Conservation (phyloP, 2,329 filamentous ascomycete genomes). For the Paramyrothecium sp. region DNA sequence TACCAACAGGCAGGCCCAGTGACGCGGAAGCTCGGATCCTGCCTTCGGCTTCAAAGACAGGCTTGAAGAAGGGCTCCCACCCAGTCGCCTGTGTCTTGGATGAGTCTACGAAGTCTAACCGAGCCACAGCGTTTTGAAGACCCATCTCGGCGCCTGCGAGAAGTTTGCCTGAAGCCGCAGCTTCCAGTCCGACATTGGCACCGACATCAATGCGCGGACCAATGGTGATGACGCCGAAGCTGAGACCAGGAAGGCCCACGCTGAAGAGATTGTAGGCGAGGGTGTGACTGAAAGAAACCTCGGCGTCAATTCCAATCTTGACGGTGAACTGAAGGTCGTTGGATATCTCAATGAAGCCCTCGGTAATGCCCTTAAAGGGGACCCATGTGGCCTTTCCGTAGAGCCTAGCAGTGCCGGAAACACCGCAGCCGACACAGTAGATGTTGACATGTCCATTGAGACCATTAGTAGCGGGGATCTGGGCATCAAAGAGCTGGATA, state of each 20-base stretch:
- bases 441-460: conserved; percentile 10
- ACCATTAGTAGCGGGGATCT: conserved; percentile 4
- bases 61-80: conserved; percentile 25
- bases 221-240: conserved; percentile 21
- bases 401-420: conserved; percentile 21
- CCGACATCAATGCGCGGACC: conserved; percentile 21
- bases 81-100: conserved; percentile 14
- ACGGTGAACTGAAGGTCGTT: conserved; percentile 21
- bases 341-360: conserved; percentile 19
- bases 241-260: conserved; percentile 20
- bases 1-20: conserved; percentile 24
- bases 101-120: conserved; percentile 20
- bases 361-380: conserved; percentile 18
- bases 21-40: conserved; percentile 19
- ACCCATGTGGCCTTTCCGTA: conserved; percentile 21
- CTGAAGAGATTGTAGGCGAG: conserved; percentile 18
- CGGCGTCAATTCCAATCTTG: conserved; percentile 28
- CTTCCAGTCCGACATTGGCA: conserved; percentile 16
- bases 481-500: conserved; percentile 24
- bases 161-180: conserved; percentile 19
- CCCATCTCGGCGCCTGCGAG: conserved; percentile 28
- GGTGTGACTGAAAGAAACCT: conserved; percentile 14
- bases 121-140: conserved; percentile 17
- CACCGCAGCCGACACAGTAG: conserved; percentile 28
- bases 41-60: conserved; percentile 24